Evolutionary conservation across 202 grass and related monocot species (phyloP).

Genomic region (Saccharum hybrid): DNA sequence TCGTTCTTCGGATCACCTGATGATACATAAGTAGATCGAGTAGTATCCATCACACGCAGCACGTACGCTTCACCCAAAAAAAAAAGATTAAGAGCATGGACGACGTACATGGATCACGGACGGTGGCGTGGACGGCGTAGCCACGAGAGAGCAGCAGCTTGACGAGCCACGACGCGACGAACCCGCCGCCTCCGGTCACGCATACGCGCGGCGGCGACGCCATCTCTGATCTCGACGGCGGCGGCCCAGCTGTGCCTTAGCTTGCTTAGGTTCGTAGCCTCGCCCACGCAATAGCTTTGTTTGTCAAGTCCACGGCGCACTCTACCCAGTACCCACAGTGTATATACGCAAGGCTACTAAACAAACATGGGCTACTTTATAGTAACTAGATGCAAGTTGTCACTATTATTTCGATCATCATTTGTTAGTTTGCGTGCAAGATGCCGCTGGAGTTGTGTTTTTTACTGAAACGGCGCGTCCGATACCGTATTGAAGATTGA

Average conservation of each 20-base stretch:
- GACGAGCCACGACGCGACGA: slow-evolving; percentile 42
- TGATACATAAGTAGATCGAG: neutral
- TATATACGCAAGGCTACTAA: no score
- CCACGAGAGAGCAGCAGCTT: slow-evolving; percentile 40
- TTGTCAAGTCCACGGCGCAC: no score
- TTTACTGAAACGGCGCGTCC: neutral
- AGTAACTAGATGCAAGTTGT: no score
- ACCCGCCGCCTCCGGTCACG: slow-evolving; percentile 33
- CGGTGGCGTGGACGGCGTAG: slow-evolving; percentile 33
- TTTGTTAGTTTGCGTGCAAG: neutral
- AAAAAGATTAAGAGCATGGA: neutral
- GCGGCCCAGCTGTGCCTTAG: neutral
- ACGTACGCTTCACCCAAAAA: neutral
- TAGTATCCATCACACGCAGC: no score
- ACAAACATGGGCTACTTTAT: neutral
- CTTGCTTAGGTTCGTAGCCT: no score
- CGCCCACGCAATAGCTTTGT: no score
- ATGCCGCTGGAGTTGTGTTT: neutral
- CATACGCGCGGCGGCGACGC: slow-evolving; percentile 26
- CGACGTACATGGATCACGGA: slow-evolving; percentile 14
- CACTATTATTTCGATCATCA: neutral
- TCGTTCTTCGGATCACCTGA: slow-evolving; percentile 42
- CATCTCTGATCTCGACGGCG: slow-evolving; percentile 23
- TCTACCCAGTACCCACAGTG: no score
- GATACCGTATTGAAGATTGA: neutral